Base-by-base conservation (phyloP, 805 yeast species). In the Nakazawaea wickerhamii region DNA sequence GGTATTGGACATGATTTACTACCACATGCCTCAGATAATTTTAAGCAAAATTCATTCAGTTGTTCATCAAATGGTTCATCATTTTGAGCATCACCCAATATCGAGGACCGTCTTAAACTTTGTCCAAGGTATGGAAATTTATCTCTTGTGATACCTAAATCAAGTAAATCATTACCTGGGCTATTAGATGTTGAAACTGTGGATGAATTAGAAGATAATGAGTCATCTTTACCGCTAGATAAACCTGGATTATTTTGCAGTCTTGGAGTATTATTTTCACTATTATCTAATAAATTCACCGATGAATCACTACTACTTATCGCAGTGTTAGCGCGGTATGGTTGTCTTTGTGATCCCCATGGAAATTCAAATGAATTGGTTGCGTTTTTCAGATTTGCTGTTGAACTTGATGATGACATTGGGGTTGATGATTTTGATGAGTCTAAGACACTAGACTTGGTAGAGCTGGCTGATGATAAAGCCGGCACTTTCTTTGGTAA, bases 21-120 rank as follows among this genome's bases (percentile, higher is more conserved):
- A 14, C 96, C 97, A 62, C 97, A 90, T 1, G 89, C 97, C 58
- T 79, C 73, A 48, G 77, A 75, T 55, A 91, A 70, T 52, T 80
- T 77, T 20, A 75, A 74, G 57, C 98, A 91, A 58, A 91, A 91
- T 22, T 76, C 77, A 46, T 75, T 73, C 42, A 81, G 79, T 50
- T 81, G 79, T 55, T 85, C 91, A 54, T 80, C 84, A 57, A 79
- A 84, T 27, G 28, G 35, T n/a, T 40, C 39, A n/a, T 26, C 32
- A 30, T 15, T 40, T 6, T 27, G 21, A 14, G 14, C 13, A 18
- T 54, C 64, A 30, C 54, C 59, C 39, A 50, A 51, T 20, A 48
- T 52, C 51, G 57, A 32, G 48, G 39, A 11, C 40, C 55, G n/a
- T 44, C 43, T 27, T 31, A 41, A 38, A 25, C 37, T 47, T 17